Evolutionary conservation across 495 filamentous ascomycete genomes (phyloP).

Genomic region (Cercophora sp.): DNA sequence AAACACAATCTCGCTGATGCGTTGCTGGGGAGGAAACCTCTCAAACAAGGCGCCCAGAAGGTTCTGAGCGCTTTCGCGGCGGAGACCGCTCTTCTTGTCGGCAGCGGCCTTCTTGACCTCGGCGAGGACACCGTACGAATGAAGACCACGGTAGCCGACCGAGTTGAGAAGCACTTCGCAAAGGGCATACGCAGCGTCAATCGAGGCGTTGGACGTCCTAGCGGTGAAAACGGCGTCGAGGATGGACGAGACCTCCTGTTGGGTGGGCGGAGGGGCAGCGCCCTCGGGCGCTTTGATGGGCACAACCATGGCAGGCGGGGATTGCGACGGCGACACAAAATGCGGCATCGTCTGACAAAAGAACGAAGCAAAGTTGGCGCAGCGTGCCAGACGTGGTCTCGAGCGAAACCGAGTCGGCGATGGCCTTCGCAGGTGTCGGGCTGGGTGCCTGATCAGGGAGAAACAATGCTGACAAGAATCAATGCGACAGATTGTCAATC

Average conservation of each 20-base stretch:
- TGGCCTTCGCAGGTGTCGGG: constrained; percentile 11
- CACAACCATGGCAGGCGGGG: constrained; percentile 25
- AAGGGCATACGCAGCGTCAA: constrained; percentile 81
- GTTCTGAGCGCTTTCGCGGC: constrained; percentile 90
- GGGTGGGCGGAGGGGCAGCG: constrained; percentile 55
- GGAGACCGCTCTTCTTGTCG: constrained; percentile 89
- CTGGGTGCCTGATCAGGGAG: constrained; percentile 3
- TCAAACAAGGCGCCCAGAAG: constrained; percentile 91
- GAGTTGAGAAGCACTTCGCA: constrained; percentile 74
- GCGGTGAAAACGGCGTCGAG: constrained; percentile 73
- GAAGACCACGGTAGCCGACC: constrained; percentile 71
- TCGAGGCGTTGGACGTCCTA: constrained; percentile 76
- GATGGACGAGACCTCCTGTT: constrained; percentile 68
- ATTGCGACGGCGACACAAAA: constrained; percentile 18
- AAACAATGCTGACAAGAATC: constrained; percentile 13
- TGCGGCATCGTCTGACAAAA: constrained; percentile 20
- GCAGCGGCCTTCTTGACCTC: constrained; percentile 78
- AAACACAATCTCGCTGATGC: constrained; percentile 74
- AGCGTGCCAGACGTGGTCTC: constrained; percentile 7
- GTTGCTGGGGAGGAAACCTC: constrained; percentile 72
- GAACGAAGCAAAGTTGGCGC: background rate
- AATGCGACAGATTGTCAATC: background rate
- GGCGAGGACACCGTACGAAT: constrained; percentile 65
- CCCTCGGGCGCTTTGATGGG: constrained; percentile 32
- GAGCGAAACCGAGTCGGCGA: constrained; percentile 15